Base-by-base conservation (phyloP, 2,329 filamentous ascomycete species). In the Verticillium longisporum region DNA sequence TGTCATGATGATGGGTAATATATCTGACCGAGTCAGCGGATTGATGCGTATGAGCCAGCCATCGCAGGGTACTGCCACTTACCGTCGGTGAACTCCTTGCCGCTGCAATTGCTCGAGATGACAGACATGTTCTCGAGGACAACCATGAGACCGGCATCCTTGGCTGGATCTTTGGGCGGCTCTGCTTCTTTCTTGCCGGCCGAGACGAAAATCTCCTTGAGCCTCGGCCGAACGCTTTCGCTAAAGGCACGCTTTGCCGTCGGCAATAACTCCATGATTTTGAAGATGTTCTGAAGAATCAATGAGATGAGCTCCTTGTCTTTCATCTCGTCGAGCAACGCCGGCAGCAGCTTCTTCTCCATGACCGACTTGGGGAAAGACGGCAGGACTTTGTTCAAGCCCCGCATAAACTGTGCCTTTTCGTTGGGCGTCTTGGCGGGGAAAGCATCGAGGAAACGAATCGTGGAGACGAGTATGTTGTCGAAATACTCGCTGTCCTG, bases 401-500 rank as follows among this genome's bases (percentile, higher is more conserved):
- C 95, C 60, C 92, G 87, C 83, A 99, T 85, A 72, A 99, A 99
- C 61, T 92, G 88, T 6, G 89, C 83, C 73, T 99, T 99, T 71
- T 99, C 95, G 64, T 86, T 90, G 0, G 91, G 83, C 1, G 92
- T 97, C 77, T 99, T 99, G 37, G 91, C 91, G 0, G 95, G 94
- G 62, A 99, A 86, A 0, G 88, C 85, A 68, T 99, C 95, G 32
- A 99, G 79, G 70, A 99, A 99, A 13, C 95, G 90, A 64, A 99
- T 97, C 0, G 95, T 97, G 0, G 93, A 97, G 26, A 99, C 92
- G 4, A 99, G 81, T 55, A 98, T 91, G 69, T 98, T 99, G 75
- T 99, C 92, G 72, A 99, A 99, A 72, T 96, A 99, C 66, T 91
- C 88, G 69, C 92, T 96, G 73, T 97, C 87, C 71, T 99, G 95